A percentile compares a stretch with the other conserved stretches of the same genome.
phyloP scores from a whole-genome alignment of 2,329 filamentous ascomycete genomes.

The Nigrospora oryzae region DNA sequence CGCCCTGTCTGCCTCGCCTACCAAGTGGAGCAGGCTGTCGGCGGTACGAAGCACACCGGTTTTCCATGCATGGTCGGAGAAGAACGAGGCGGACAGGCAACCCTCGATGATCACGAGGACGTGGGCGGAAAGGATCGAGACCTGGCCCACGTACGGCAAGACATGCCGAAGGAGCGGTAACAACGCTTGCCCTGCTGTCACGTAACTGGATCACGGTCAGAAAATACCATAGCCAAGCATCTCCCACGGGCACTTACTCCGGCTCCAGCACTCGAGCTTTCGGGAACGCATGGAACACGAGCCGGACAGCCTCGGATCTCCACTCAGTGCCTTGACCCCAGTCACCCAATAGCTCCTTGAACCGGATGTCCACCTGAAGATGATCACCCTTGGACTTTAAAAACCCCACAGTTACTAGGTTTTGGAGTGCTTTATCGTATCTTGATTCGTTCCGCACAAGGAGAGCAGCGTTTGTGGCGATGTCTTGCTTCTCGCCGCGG shows the following conservation, averaged over 20 bases:
- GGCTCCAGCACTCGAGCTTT: background rate
- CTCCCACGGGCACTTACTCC: background rate
- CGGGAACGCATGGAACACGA: background rate
- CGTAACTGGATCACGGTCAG: background rate
- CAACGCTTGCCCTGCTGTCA: background rate
- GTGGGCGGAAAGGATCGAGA: background rate
- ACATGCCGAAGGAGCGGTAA: background rate
- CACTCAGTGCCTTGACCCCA: background rate
- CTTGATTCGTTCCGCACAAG: background rate
- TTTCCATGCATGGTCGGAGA: background rate
- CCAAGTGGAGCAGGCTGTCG: background rate
- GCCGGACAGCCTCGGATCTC: background rate
- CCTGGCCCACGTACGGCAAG: background rate
- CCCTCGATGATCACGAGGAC: background rate
- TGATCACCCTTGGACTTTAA: background rate
- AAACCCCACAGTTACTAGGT: background rate
- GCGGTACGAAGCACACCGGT: background rate
- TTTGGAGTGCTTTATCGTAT: background rate
- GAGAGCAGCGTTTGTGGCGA: background rate
- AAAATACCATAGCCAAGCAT: too few relatives aligned
- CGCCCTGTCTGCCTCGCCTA: background rate
- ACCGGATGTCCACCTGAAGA: background rate
- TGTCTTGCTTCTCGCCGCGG: background rate
- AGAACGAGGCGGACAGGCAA: background rate
- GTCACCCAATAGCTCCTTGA: background rate